Evolutionary conservation across 441 rosid species (phyloP).

Genomic region (Pelargonium australe): DNA sequence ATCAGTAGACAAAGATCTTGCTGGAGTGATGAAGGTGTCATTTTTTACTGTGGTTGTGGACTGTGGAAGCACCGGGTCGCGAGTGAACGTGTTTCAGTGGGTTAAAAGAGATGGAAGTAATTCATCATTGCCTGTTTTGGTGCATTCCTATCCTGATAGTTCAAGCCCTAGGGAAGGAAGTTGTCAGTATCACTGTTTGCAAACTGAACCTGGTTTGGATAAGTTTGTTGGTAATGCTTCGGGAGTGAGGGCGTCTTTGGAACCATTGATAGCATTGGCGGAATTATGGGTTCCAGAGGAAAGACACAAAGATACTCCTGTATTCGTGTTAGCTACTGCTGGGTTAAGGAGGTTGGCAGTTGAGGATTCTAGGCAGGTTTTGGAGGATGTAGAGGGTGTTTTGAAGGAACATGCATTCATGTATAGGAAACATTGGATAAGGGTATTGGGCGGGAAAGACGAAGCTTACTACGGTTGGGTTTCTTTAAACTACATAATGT

Average conservation of each 20-base stretch:
- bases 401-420: conserved; percentile 34
- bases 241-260: conserved; percentile 38
- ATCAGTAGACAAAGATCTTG: conserved; percentile 10
- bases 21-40: conserved; percentile 13
- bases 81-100: conserved; percentile 53
- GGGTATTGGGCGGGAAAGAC: conserved; percentile 51
- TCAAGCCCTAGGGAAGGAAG: conserved; percentile 22
- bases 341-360: conserved; percentile 41
- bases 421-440: conserved; percentile 35
- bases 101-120: conserved; percentile 17
- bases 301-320: conserved; percentile 40
- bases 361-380: conserved; percentile 34
- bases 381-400: conserved; percentile 40
- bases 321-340: conserved; percentile 55
- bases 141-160: conserved; percentile 36
- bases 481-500: conserved; percentile 49
- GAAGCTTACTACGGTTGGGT: conserved; percentile 67
- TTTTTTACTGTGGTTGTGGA: conserved; percentile 47
- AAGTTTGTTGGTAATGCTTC: conserved; percentile 44
- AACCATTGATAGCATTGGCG: conserved; percentile 39
- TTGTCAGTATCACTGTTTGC: conserved; percentile 56
- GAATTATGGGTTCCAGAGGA: conserved; percentile 41
- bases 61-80: conserved; percentile 62
- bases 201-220: conserved; percentile 57
- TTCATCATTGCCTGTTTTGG: conserved; percentile 32